Evolutionary conservation across 768 basidiomycete species (phyloP).

Genomic region (Russula olivacea): DNA sequence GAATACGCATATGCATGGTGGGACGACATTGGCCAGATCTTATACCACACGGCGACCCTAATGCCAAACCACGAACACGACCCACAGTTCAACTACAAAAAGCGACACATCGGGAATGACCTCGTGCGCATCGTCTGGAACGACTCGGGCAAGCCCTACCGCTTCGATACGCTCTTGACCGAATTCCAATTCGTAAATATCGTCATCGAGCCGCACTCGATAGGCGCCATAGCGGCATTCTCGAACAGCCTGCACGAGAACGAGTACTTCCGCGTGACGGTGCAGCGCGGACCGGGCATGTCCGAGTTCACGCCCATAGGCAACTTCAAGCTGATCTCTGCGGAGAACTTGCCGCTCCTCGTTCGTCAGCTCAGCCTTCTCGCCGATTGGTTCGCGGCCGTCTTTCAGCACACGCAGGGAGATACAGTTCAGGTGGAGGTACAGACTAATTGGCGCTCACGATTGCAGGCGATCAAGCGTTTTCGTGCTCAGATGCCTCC

Average conservation of each 20-base stretch:
- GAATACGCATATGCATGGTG: constrained; percentile 99
- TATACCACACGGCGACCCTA: constrained; percentile 95
- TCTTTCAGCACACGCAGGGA: constrained; percentile 67
- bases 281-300: constrained; percentile 87
- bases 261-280: constrained; percentile 92
- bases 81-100: constrained; percentile 75
- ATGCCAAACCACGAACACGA: constrained; percentile 80
- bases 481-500: constrained; percentile 38
- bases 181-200: constrained; percentile 98
- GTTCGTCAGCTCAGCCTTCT: constrained; percentile 84
- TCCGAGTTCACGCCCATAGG: constrained; percentile 91
- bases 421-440: constrained; percentile 72
- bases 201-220: constrained; percentile 89
- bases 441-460: constrained; percentile 82
- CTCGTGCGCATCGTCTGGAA: constrained; percentile 97
- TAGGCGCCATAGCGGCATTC: constrained; percentile 78
- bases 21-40: constrained; percentile 93
- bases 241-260: constrained; percentile 81
- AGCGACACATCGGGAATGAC: constrained; percentile 95
- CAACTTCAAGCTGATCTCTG: constrained; percentile 90
- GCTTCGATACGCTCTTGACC: constrained; percentile 85
- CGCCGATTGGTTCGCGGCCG: constrained; percentile 84
- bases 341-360: constrained; percentile 77
- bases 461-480: constrained; percentile 72
- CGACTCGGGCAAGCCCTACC: constrained; percentile 85